These are phyloP conservation scores for Pseudogymnoascus sp. DNA, from an alignment of 2,329 filamentous ascomycete genomes.

Conservation along the genomic window DNA sequence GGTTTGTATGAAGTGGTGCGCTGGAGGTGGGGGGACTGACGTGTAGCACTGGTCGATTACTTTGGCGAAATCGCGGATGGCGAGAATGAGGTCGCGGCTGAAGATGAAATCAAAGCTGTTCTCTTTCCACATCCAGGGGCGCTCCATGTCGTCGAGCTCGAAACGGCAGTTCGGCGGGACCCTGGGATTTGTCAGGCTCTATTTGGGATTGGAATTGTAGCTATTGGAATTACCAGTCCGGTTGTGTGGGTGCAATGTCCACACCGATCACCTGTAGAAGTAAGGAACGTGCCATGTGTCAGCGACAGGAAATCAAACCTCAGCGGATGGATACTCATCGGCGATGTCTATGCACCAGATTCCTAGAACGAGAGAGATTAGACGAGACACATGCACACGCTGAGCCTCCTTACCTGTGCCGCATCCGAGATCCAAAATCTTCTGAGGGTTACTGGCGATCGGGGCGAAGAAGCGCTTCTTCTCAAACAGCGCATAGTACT, in stretches of 20 bases:
- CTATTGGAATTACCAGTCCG: conserved; percentile 7
- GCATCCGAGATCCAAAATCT: conserved; percentile 32
- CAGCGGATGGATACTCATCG: conserved; percentile 9
- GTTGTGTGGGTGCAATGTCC: conserved; percentile 12
- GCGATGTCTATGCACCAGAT: conserved; percentile 10
- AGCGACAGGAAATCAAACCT: not conserved
- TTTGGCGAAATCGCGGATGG: conserved; percentile 13
- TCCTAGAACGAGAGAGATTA: not conserved
- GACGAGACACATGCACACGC: not conserved
- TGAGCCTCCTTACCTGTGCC: conserved; percentile 26
- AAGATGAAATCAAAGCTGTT: conserved; percentile 8
- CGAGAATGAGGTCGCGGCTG: conserved; percentile 9
- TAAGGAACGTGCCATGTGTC: not conserved
- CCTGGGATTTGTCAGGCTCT: not conserved
- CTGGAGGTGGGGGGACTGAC: not conserved
- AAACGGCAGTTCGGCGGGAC: conserved; percentile 22
- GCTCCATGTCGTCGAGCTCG: conserved; percentile 27
- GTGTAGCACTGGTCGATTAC: conserved; percentile 12
- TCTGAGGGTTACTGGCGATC: conserved; percentile 19
- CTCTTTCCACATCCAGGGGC: conserved; percentile 10
- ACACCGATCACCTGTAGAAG: conserved; percentile 8
- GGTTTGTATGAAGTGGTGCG: no score
- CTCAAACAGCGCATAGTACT: conserved; percentile 14
- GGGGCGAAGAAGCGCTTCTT: conserved; percentile 14
- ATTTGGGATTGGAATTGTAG: not conserved